phyloP scores from a whole-genome alignment of 2,329 filamentous ascomycete species.

The Aureobasidium vineae region DNA sequence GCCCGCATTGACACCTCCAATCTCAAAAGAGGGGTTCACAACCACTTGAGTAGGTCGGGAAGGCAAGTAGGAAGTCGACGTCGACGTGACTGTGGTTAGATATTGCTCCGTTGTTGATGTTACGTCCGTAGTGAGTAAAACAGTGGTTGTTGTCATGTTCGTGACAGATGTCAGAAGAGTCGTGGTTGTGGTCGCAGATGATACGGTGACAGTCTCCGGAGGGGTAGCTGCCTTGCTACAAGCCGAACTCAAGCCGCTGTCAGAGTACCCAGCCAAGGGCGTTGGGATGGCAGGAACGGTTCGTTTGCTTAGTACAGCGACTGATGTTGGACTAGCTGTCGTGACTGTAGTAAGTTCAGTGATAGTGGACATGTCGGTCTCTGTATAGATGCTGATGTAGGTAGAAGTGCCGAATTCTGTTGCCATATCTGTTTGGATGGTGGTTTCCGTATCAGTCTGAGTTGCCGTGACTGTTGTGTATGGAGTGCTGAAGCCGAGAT shows the following conservation, averaged over 20 bases:
- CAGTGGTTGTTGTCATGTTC: neutral
- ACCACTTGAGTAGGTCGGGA: neutral
- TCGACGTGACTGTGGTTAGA: neutral
- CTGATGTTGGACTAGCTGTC: neutral
- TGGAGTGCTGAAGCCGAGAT: too few relatives aligned
- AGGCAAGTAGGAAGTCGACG: neutral
- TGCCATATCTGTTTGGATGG: neutral
- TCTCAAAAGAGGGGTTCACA: neutral
- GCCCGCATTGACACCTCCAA: neutral
- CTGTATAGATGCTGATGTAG: neutral
- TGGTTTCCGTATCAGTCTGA: neutral
- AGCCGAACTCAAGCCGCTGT: neutral
- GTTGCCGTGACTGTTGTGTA: neutral
- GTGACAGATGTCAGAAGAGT: neutral
- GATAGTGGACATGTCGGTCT: neutral
- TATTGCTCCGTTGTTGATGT: neutral
- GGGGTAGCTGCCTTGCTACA: neutral
- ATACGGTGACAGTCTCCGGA: neutral
- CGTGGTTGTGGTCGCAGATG: neutral
- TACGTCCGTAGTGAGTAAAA: neutral
- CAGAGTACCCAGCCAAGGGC: neutral
- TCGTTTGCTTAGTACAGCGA: neutral
- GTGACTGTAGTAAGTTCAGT: neutral
- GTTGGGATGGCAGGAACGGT: neutral
- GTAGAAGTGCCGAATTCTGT: neutral